Percentiles rank a stretch among this genome's conserved stretches.
These are phyloP conservation scores for Umbelopsis sp. DNA, from an alignment of 192 early-diverging fungal genomes.

Conservation along the genomic window DNA sequence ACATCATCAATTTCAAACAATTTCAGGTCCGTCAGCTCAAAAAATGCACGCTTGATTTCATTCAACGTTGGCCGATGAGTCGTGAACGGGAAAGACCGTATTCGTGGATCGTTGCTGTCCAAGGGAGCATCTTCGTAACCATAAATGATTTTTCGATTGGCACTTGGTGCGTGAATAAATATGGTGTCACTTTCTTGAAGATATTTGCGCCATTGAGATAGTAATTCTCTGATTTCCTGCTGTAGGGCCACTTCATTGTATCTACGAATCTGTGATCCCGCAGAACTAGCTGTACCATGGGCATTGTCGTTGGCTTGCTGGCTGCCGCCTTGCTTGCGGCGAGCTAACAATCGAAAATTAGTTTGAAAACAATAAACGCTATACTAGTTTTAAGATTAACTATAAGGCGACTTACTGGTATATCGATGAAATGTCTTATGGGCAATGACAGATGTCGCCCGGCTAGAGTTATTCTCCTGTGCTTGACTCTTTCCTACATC, in stretches of 20 bases:
- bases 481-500: conserved; percentile 61
- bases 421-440: conserved; percentile 98
- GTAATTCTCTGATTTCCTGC: conserved; percentile 74
- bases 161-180: conserved; percentile 75
- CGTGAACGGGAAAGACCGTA: conserved; percentile 77
- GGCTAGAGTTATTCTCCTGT: conserved; percentile 40
- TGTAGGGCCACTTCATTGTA: conserved; percentile 87
- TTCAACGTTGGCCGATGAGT: conserved; percentile 75
- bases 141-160: conserved; percentile 56
- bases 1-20: conserved; percentile 46
- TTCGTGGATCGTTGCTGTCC: conserved; percentile 46
- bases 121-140: conserved; percentile 52
- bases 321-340: conserved; percentile 93
- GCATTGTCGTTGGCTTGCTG: conserved; percentile 82
- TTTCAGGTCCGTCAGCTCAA: conserved; percentile 64
- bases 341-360: conserved; percentile 45
- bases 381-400: neutral
- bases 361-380: neutral
- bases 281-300: conserved; percentile 83
- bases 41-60: conserved; percentile 69
- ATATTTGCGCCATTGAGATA: conserved; percentile 71
- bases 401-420: conserved; percentile 65
- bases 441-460: conserved; percentile 44
- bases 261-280: conserved; percentile 86
- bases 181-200: conserved; percentile 66